Evolutionary conservation across 805 yeast genomes (phyloP).

Genomic region (Ogataea wickerhamii): DNA sequence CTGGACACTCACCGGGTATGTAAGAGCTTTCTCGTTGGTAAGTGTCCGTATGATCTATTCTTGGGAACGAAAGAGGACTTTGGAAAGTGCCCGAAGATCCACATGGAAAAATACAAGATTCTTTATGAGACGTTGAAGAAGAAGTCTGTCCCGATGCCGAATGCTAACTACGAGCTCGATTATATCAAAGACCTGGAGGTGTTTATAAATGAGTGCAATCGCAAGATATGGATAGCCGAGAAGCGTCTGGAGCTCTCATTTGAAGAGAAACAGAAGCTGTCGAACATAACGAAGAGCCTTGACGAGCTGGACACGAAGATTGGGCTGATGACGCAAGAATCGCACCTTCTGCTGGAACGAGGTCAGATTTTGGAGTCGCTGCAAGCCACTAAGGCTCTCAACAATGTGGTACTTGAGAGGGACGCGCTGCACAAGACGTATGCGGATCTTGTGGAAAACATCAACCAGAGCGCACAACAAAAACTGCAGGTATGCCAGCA

Average conservation of each 20-base stretch:
- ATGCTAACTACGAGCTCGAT: constrained; percentile 42
- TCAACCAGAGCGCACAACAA: constrained; percentile 85
- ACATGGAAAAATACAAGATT: constrained; percentile 67
- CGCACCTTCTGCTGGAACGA: constrained; percentile 46
- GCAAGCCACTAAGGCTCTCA: constrained; percentile 44
- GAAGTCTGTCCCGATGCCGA: constrained; percentile 36
- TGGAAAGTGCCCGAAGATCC: constrained; percentile 76
- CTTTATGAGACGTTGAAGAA: constrained; percentile 56
- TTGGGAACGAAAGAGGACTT: constrained; percentile 77
- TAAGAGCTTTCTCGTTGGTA: constrained; percentile 76
- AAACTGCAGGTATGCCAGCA: constrained; percentile 85
- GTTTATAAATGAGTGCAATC: constrained; percentile 64
- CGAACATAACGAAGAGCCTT: constrained; percentile 41
- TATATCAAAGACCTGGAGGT: constrained; percentile 44
- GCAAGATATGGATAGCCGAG: constrained; percentile 58
- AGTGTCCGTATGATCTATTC: constrained; percentile 82
- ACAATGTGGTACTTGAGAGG: constrained; percentile 45
- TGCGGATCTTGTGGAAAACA: constrained; percentile 58
- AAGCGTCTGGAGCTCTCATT: constrained; percentile 67
- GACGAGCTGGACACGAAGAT: constrained; percentile 61
- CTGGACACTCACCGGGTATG: constrained; percentile 63
- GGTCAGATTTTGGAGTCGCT: constrained; percentile 51
- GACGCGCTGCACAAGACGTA: constrained; percentile 53
- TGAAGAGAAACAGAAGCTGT: constrained; percentile 41
- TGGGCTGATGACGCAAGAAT: constrained; percentile 65